phyloP scores from a whole-genome alignment of 441 rosid genomes.

The Geranium incanum region DNA sequence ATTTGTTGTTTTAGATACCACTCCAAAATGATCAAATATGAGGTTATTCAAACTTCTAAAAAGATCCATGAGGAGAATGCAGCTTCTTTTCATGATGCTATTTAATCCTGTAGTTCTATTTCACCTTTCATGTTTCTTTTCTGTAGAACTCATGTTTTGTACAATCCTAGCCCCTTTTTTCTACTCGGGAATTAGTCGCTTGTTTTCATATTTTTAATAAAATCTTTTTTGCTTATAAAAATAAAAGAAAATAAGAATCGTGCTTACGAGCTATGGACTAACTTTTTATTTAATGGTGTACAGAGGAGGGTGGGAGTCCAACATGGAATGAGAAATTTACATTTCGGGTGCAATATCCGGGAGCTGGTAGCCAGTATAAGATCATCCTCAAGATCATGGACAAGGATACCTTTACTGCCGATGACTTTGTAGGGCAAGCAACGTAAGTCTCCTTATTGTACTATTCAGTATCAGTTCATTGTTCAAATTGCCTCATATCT shows the following conservation, averaged over 20 bases:
- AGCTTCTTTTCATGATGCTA: too few relatives aligned
- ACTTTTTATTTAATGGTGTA: not conserved
- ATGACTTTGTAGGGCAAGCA: conserved; percentile 64
- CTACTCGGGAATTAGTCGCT: too few relatives aligned
- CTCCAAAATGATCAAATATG: too few relatives aligned
- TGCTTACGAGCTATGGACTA: not conserved
- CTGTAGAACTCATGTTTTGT: too few relatives aligned
- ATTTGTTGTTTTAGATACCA: too few relatives aligned
- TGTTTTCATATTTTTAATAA: not conserved
- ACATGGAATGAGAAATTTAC: conserved; percentile 58
- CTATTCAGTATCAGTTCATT: not conserved
- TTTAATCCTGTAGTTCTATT: too few relatives aligned
- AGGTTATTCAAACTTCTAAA: too few relatives aligned
- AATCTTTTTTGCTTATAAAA: not conserved
- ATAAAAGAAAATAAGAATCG: not conserved
- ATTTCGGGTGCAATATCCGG: conserved; percentile 73
- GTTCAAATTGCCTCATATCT: not conserved
- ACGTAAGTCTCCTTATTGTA: conserved; percentile 37
- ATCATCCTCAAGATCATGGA: conserved; percentile 69
- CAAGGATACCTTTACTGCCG: conserved; percentile 56
- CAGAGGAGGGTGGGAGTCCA: conserved; percentile 57
- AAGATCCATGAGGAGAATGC: too few relatives aligned
- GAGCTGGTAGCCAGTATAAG: conserved; percentile 42
- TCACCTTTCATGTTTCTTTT: too few relatives aligned
- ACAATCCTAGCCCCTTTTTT: too few relatives aligned